Conservation (phyloP, 108 stramenopile species). For the Conticribra weissflogii region DNA sequence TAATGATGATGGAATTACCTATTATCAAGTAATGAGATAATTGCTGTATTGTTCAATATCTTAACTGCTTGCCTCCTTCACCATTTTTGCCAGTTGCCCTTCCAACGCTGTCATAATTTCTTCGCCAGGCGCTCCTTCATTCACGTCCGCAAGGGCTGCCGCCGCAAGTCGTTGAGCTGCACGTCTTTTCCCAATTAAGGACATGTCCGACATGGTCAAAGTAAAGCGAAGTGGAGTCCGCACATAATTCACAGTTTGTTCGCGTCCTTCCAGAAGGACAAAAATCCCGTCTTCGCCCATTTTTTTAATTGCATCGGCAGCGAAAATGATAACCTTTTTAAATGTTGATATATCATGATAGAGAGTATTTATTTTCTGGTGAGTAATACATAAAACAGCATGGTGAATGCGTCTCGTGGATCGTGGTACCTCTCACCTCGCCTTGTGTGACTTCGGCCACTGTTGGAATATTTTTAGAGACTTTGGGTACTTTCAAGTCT, state of each 20-base stretch:
- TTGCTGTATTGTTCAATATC: too few relatives aligned
- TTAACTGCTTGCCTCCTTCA: conserved; percentile 31
- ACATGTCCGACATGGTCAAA: conserved; percentile 68
- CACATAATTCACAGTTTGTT: conserved; percentile 90
- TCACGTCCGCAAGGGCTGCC: conserved; percentile 55
- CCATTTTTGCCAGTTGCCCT: conserved; percentile 48
- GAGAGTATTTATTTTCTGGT: not conserved
- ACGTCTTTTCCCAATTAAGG: conserved; percentile 84
- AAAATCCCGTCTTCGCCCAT: conserved; percentile 75
- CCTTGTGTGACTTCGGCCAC: conserved; percentile 89
- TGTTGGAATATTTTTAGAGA: conserved; percentile 87
- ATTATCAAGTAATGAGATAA: too few relatives aligned
- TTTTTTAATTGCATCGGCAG: conserved; percentile 65
- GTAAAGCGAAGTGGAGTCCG: conserved; percentile 77
- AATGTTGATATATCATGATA: not conserved
- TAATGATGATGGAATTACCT: too few relatives aligned
- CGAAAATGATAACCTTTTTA: conserved; percentile 71
- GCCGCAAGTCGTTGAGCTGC: conserved; percentile 88
- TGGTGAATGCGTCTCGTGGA: not conserved
- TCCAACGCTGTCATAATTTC: conserved; percentile 54
- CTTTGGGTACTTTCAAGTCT: conserved; percentile 69
- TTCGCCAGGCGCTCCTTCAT: conserved; percentile 49
- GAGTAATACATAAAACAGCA: not conserved
- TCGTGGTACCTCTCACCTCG: conserved; percentile 45
- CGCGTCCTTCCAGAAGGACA: conserved; percentile 85